These are phyloP conservation scores for Candida corydali DNA, from an alignment of 805 yeast genomes.

Conservation along the genomic window DNA sequence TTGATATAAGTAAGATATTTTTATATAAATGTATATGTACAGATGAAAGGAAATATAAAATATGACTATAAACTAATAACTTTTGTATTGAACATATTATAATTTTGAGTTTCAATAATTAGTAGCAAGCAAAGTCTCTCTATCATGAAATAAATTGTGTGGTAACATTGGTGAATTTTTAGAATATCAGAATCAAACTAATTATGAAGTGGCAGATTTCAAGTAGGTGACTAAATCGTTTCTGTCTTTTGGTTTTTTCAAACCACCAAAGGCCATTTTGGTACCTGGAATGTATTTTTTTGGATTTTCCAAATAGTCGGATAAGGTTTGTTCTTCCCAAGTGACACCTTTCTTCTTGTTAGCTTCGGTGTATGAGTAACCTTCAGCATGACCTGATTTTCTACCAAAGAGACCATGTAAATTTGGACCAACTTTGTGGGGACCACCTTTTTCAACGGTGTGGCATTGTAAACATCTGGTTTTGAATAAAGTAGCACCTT, in stretches of 20 bases:
- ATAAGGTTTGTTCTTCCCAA: slow-evolving; percentile 86
- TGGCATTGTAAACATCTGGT: slow-evolving; percentile 99
- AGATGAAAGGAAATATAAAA: neutral
- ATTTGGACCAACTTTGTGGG: slow-evolving; percentile 99
- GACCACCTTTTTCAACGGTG: slow-evolving; percentile 93
- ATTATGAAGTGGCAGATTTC: slow-evolving; percentile 32
- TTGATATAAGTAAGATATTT: no score
- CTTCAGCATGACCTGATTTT: slow-evolving; percentile 85
- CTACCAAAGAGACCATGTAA: slow-evolving; percentile 94
- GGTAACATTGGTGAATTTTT: neutral
- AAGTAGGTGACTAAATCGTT: slow-evolving; percentile 92
- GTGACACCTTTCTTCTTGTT: slow-evolving; percentile 91
- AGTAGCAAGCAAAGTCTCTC: slow-evolving; percentile 1
- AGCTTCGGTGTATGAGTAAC: slow-evolving; percentile 96
- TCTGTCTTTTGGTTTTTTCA: slow-evolving; percentile 99
- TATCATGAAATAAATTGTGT: slow-evolving; percentile 7
- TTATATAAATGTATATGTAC: neutral
- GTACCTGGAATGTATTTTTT: slow-evolving; percentile 99
- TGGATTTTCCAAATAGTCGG: slow-evolving; percentile 97
- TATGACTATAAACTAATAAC: neutral
- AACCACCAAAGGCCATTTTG: slow-evolving; percentile 99
- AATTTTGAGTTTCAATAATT: no score
- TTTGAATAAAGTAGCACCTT: slow-evolving; percentile 98
- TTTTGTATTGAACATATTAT: slow-evolving; percentile 1
- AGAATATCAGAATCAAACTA: neutral